Conservation (phyloP, 257 asterid genomes). For the Cynanchum wilfordii region DNA sequence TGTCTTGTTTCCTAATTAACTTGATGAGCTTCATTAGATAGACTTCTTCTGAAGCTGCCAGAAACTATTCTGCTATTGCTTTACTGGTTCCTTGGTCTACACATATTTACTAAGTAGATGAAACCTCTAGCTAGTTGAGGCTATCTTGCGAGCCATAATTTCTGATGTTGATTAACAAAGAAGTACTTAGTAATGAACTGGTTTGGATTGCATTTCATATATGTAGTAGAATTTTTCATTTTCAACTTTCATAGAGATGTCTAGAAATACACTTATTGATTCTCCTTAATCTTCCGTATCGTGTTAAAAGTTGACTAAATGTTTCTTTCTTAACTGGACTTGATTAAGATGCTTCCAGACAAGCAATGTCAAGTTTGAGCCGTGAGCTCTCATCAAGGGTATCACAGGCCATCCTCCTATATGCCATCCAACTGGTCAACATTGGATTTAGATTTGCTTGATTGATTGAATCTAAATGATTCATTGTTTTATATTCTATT, state of each 20-base stretch:
- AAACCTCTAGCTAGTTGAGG: not conserved
- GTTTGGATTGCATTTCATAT: not conserved
- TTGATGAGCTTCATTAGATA: not conserved
- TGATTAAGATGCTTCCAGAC: not conserved
- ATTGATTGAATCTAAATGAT: not conserved
- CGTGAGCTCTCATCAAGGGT: not conserved
- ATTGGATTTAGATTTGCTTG: not conserved
- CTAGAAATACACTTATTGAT: not conserved
- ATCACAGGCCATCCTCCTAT: not conserved
- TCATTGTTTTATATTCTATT: not conserved
- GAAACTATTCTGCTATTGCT: not conserved
- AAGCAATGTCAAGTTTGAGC: not conserved
- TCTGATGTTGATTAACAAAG: not conserved
- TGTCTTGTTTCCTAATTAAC: constrained; percentile 15
- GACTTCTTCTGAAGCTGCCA: not conserved
- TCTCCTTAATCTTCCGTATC: not conserved
- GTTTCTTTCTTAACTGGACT: not conserved
- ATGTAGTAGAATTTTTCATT: not conserved
- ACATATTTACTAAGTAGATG: not conserved
- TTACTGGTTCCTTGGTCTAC: not conserved
- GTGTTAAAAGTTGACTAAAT: not conserved
- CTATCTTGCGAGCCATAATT: not conserved
- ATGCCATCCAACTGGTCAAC: not conserved
- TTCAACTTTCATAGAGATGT: constrained; percentile 5
- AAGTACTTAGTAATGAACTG: not conserved